Evolutionary conservation across 1,284 basidiomycete genomes (phyloP).

Genomic region (Boletus hoseneyae): DNA sequence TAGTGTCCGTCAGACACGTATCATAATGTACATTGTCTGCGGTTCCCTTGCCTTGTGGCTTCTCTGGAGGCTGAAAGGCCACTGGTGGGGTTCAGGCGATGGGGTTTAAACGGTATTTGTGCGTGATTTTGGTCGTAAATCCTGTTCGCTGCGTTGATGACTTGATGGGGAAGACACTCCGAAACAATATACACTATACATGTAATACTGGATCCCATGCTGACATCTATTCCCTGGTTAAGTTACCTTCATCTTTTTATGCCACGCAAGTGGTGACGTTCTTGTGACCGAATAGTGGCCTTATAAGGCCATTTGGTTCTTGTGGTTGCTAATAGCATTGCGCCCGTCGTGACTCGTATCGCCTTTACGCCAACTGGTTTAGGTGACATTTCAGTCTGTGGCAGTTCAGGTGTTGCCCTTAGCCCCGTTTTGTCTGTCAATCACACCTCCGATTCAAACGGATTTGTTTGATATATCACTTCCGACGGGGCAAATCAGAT

Average conservation of each 20-base stretch:
- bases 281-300: not conserved
- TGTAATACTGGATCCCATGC: constrained; percentile 9
- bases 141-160: not conserved
- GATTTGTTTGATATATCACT: too few relatives aligned
- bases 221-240: not conserved
- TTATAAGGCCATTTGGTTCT: not conserved
- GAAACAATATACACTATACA: not conserved
- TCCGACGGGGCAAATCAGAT: too few relatives aligned
- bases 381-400: too few relatives aligned
- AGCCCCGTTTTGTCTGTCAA: too few relatives aligned
- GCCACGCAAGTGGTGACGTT: not conserved
- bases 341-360: too few relatives aligned
- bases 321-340: too few relatives aligned
- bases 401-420: too few relatives aligned
- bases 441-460: too few relatives aligned
- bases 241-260: not conserved
- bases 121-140: constrained; percentile 5
- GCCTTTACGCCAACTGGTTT: too few relatives aligned
- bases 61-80: constrained; percentile 33
- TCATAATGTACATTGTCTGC: constrained; percentile 56
- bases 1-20: constrained; percentile 62
- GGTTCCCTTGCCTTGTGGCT: constrained; percentile 44
- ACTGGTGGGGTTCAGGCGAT: constrained; percentile 28
- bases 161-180: not conserved
- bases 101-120: constrained; percentile 15